Base-by-base conservation (phyloP, 768 basidiomycete species). In the Tricholoma sp. region DNA sequence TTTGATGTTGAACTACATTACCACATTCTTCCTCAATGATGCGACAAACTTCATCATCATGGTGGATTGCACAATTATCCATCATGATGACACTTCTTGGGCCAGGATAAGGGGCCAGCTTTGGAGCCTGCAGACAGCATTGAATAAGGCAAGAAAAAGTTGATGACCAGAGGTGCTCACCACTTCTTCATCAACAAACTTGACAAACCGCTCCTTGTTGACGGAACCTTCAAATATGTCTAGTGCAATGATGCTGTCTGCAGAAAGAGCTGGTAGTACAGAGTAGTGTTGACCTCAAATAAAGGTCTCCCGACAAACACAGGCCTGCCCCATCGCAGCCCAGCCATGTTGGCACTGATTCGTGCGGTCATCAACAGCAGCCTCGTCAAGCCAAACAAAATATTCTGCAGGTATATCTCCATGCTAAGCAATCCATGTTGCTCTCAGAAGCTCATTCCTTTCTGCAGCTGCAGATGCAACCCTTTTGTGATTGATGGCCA, bases 351-450 rank as follows among this genome's bases (percentile, higher is more conserved):
- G 4, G 24, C 24, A 27, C 24, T 27, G 24, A 27, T 27, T 27
- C 24, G 5, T 27, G 24, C 5, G 24, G 24, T 27, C 24, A 27
- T 27, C 24, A 27, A 27, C 24, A 27, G 5, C 59, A 14, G 60
- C 53, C 54, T 71, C 66, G 54, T 71, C 69, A 32, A 70, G 50
- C 54, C 59, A 63, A 12, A 69, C 55, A 54, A 62, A 64, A 10
- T 60, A 57, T 12, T 69, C 62, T n/a, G 62, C 43, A 14, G 56
- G 58, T 12, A 61, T 57, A 51, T 66, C 47, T 10, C 55, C 58
- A 58, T 64, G 50, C 37, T 32, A 45, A 10, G 52, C 58, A 50
- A 57, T 59, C 60, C 58, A 61, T 5, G 49, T 63, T 46, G 67
- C 62, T 5, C 66, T 56, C 3, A 68, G 39, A 10, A 64, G 24